Conservation (phyloP, 352 stramenopile species). For the Phytophthora pistaciae region DNA sequence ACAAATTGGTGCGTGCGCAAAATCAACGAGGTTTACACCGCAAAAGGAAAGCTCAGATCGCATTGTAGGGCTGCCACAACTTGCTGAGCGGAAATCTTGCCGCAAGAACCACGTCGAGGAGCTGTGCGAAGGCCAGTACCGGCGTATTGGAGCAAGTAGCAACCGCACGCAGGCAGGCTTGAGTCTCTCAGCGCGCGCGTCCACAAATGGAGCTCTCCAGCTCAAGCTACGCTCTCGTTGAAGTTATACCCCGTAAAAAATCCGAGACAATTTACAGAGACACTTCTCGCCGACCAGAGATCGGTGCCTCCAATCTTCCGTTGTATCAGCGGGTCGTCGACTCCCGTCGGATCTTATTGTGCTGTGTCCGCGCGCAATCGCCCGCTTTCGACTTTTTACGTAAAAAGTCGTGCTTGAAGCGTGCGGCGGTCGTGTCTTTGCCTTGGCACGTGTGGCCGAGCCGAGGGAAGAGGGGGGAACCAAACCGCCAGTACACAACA, state of each 20-base stretch:
- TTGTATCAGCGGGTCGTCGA: neutral
- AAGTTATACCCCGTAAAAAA: conserved; percentile 35
- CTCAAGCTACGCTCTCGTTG: conserved; percentile 4
- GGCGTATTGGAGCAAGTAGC: neutral
- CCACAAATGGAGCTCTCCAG: neutral
- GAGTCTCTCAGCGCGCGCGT: neutral
- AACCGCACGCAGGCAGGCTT: neutral
- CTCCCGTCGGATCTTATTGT: neutral
- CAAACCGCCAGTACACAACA: conserved; percentile 30
- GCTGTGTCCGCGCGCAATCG: conserved; percentile 8
- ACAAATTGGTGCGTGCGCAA: neutral
- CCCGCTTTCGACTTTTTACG: conserved; percentile 27
- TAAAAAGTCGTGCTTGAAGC: conserved; percentile 40
- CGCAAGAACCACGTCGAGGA: neutral
- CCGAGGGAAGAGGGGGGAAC: conserved; percentile 13
- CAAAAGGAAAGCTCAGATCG: neutral
- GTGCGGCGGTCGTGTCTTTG: conserved; percentile 30
- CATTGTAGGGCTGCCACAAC: neutral
- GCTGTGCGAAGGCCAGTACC: neutral
- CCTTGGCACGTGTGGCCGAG: conserved; percentile 18
- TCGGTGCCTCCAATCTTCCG: neutral
- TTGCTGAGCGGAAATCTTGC: neutral
- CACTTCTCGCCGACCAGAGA: conserved; percentile 19
- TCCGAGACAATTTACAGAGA: neutral
- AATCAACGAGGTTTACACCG: neutral